These are phyloP conservation scores for Monilinia polystroma DNA, from an alignment of 2,329 filamentous ascomycete species.

Conservation along the genomic window DNA sequence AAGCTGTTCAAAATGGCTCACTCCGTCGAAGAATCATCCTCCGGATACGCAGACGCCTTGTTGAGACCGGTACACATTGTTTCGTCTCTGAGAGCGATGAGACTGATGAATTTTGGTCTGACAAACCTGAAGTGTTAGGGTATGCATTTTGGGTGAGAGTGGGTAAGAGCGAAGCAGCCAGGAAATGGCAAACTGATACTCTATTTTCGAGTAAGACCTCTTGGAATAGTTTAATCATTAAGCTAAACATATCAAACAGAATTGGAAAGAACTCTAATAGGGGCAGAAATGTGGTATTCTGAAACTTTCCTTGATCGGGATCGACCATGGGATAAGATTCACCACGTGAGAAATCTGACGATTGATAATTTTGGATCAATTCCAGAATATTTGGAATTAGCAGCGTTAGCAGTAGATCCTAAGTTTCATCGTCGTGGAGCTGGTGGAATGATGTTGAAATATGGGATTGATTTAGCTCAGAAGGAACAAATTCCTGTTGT, in stretches of 20 bases:
- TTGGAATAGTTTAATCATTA: background rate
- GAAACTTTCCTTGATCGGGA: conserved; percentile 14
- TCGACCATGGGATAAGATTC: conserved; percentile 15
- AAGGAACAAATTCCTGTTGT: conserved; percentile 18
- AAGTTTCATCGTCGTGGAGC: conserved; percentile 19
- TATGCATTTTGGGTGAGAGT: conserved; percentile 16
- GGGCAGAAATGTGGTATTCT: conserved; percentile 15
- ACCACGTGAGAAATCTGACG: background rate
- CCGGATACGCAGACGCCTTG: conserved; percentile 1
- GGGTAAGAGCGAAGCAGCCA: conserved; percentile 16
- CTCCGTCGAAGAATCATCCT: background rate
- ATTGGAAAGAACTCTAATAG: conserved; percentile 15
- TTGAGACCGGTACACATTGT: background rate
- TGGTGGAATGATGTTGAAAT: conserved; percentile 17
- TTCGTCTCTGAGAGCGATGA: conserved; percentile 16
- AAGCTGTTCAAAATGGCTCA: conserved; percentile 6
- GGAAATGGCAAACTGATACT: conserved; percentile 17
- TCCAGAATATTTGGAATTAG: conserved; percentile 13
- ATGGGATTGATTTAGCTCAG: conserved; percentile 18
- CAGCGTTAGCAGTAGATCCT: conserved; percentile 6
- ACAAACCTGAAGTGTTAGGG: conserved; percentile 12
- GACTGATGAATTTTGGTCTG: conserved; percentile 18
- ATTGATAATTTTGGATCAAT: conserved; percentile 11
- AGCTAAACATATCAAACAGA: conserved; percentile 10
- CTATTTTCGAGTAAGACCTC: conserved; percentile 5